Base-by-base conservation (phyloP, 1,284 basidiomycete genomes). In the Ceratobasidium sp. region DNA sequence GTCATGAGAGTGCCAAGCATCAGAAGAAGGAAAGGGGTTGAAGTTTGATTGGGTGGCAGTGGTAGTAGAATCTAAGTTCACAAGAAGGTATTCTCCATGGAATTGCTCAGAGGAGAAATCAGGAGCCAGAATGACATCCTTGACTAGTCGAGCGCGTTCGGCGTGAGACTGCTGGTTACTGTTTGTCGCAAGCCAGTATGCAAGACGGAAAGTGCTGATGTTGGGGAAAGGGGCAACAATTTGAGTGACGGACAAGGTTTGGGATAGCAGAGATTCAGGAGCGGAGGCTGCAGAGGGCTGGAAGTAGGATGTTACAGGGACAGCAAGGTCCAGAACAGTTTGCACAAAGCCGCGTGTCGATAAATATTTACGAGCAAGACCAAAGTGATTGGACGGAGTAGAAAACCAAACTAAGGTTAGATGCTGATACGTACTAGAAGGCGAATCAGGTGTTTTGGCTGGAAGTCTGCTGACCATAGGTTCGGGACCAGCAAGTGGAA, bases 191-290 rank as follows among this genome's bases (percentile, higher is more conserved):
- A 58, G 43, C 55, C 55, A 58, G 18, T 58, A 2, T 35, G 55
- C 55, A 38, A 58, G 55, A 23, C 32, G 35, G n/a, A 41, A 58
- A 41, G 55, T 58, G 55, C 55, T 58, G 55, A 41, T 58, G 18
- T 58, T 58, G 2, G 55, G 55, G 55, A 38, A 58, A 9, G 55
- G 55, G 26, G 38, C 38, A 2, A 58, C 43, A n/a, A 58, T 58
- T 58, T 21, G 35, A 41, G 11, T 18, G 43, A 13, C 1, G 32
- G 9, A 7, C 21, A 6, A 1, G 32, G 1, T 21, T 38, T 58
- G n/a, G 38, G 35, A 7, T 8, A 6, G 4, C n/a, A 41, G 5
- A 21, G 1, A 21, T n/a, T 41, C 16, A 38, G 55, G 1, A 58
- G 13, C 3, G 26, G 1, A n/a, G 6, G 16, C 23, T 4, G 23